A percentile compares a stretch with the other conserved stretches of the same genome.
Evolutionary conservation across 257 asterid species (phyloP).

Genomic region (Misopates orontium): DNA sequence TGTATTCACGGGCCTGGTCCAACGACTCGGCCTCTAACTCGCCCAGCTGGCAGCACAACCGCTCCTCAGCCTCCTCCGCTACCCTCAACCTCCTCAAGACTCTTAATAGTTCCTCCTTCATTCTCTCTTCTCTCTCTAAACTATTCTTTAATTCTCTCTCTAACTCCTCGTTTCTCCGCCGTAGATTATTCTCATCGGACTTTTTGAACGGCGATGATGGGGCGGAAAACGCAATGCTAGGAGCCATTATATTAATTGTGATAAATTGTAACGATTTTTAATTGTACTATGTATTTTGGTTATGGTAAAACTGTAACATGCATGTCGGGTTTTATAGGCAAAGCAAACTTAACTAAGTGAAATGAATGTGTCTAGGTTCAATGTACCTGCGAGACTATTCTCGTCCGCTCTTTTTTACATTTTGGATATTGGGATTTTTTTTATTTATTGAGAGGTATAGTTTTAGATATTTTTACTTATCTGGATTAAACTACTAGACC

Average conservation of each 20-base stretch:
- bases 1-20: conserved; percentile 55
- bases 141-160: conserved; percentile 58
- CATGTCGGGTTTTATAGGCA: conserved; percentile 38
- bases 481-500: not conserved
- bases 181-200: conserved; percentile 41
- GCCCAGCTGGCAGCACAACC: conserved; percentile 75
- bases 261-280: too few species aligned
- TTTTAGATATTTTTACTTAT: not conserved
- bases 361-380: conserved; percentile 60
- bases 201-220: conserved; percentile 22
- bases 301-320: conserved; percentile 7
- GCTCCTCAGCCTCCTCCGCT: conserved; percentile 92
- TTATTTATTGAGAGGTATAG: conserved; percentile 14
- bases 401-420: not conserved
- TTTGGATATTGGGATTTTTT: not conserved
- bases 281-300: not conserved
- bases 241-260: conserved; percentile 33
- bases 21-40: conserved; percentile 88
- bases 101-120: conserved; percentile 48
- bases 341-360: not conserved
- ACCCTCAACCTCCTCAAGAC: conserved; percentile 54
- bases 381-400: conserved; percentile 41
- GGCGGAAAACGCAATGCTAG: conserved; percentile 35
- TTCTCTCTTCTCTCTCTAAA: conserved; percentile 58
- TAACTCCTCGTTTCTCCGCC: conserved; percentile 70